phyloP scores from a whole-genome alignment of 352 stramenopile genomes.

The Phytopythium oedochilum region DNA sequence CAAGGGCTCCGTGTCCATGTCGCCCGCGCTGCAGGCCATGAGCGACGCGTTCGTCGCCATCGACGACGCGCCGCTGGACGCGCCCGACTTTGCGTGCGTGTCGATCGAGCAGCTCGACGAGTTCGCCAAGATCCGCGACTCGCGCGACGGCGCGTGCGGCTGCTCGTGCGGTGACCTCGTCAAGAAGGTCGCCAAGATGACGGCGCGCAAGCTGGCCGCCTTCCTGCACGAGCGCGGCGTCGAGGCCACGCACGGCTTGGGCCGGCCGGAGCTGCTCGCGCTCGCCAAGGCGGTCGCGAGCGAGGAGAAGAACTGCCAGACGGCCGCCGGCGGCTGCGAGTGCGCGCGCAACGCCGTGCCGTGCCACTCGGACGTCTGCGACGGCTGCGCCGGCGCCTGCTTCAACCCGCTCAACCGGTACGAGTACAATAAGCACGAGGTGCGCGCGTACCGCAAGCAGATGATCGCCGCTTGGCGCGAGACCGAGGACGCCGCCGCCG shows the following conservation, averaged over 20 bases:
- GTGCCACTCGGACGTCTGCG: constrained; percentile 72
- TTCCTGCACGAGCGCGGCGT: constrained; percentile 64
- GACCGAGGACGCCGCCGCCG: too few relatives aligned
- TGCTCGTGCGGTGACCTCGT: constrained; percentile 81
- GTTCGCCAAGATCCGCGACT: constrained; percentile 79
- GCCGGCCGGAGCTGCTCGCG: constrained; percentile 66
- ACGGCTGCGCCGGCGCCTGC: constrained; percentile 68
- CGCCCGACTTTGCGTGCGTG: constrained; percentile 70
- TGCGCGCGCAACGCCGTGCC: constrained; percentile 68
- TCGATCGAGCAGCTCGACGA: constrained; percentile 82
- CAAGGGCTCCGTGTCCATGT: constrained; percentile 27
- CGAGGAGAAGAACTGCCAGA: constrained; percentile 74
- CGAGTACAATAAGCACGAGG: constrained; percentile 65
- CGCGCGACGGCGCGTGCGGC: constrained; percentile 62
- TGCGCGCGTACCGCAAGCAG: constrained; percentile 68
- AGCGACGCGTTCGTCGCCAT: constrained; percentile 12
- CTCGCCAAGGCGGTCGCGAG: constrained; percentile 55
- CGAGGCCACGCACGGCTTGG: constrained; percentile 19
- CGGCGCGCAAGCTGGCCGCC: constrained; percentile 67
- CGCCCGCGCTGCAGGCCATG: constrained; percentile 12
- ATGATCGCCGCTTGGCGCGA: constrained; percentile 59
- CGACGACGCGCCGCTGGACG: constrained; percentile 19
- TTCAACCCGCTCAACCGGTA: constrained; percentile 69
- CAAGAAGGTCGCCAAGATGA: constrained; percentile 78
- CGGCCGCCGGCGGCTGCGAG: constrained; percentile 53